These are phyloP conservation scores for Leucocoprinus birnbaumii DNA, from an alignment of 768 basidiomycete species.

Conservation along the genomic window DNA sequence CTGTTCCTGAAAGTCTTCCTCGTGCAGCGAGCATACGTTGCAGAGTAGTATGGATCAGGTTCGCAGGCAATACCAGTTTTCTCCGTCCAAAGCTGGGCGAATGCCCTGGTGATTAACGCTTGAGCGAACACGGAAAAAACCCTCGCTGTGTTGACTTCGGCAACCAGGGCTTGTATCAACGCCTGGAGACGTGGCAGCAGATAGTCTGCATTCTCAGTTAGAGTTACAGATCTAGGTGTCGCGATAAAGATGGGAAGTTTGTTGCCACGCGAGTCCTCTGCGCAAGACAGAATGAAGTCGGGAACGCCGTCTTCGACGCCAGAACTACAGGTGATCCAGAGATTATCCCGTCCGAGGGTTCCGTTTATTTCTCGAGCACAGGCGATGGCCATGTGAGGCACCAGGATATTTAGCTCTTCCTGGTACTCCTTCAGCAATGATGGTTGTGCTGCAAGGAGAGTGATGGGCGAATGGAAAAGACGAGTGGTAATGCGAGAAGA, in stretches of 20 bases:
- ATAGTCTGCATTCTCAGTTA: constrained; percentile 23
- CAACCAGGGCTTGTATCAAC: constrained; percentile 34
- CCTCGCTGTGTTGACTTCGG: constrained; percentile 31
- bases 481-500: background rate
- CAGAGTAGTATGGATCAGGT: constrained; percentile 55
- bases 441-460: background rate
- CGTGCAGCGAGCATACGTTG: constrained; percentile 59
- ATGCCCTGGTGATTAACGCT: constrained; percentile 39
- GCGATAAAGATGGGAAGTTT: constrained; percentile 52
- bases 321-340: constrained; percentile 4
- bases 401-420: constrained; percentile 7
- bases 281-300: constrained; percentile 48
- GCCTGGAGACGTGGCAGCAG: constrained; percentile 27
- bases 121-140: constrained; percentile 69
- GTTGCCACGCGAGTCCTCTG: constrained; percentile 34
- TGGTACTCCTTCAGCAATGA: background rate
- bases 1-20: constrained; percentile 15
- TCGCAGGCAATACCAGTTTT: constrained; percentile 38
- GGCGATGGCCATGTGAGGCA: constrained; percentile 1
- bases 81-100: constrained; percentile 47
- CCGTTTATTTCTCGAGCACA: background rate
- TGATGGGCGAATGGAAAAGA: constrained; percentile 1
- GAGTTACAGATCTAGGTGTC: constrained; percentile 28
- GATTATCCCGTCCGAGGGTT: background rate
- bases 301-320: constrained; percentile 9